A percentile compares a stretch with the other conserved stretches of the same genome.
These are phyloP conservation scores for Thalassiosira exigua DNA, from an alignment of 352 stramenopile genomes.

Conservation along the genomic window DNA sequence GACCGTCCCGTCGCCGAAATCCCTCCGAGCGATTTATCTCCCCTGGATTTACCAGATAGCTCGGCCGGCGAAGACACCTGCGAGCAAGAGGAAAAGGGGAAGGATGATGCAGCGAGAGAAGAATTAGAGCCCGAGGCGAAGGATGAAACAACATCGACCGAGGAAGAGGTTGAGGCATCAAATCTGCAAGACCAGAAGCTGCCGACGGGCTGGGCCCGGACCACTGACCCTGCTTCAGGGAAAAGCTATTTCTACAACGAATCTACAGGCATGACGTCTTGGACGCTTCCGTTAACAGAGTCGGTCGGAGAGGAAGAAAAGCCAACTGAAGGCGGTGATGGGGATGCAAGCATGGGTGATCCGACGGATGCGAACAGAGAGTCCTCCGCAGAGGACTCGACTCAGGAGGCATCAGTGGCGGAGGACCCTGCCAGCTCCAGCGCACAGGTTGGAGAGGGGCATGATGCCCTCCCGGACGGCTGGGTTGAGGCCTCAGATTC, in stretches of 20 bases:
- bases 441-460: conserved; percentile 43
- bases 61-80: no score
- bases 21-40: no score
- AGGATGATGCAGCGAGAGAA: no score
- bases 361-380: not conserved
- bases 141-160: not conserved
- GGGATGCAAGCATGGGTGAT: no score
- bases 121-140: no score
- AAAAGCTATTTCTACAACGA: conserved; percentile 88
- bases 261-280: conserved; percentile 85
- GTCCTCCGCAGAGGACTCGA: not conserved
- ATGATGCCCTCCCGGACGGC: conserved; percentile 16
- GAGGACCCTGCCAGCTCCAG: conserved; percentile 1
- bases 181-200: no score
- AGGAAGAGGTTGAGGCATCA: no score
- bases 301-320: no score
- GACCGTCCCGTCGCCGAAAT: not conserved
- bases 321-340: no score
- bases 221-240: conserved; percentile 26
- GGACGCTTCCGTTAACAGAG: no score
- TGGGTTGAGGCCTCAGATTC: conserved; percentile 56
- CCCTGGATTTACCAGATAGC: no score
- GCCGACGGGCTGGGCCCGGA: not conserved
- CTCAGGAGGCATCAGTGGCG: not conserved
- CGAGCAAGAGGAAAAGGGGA: no score